Evolutionary conservation across 2,329 filamentous ascomycete species (phyloP), one percentile per base, ranked within the genome.

Genomic region (Talaromyces sp.): DNA sequence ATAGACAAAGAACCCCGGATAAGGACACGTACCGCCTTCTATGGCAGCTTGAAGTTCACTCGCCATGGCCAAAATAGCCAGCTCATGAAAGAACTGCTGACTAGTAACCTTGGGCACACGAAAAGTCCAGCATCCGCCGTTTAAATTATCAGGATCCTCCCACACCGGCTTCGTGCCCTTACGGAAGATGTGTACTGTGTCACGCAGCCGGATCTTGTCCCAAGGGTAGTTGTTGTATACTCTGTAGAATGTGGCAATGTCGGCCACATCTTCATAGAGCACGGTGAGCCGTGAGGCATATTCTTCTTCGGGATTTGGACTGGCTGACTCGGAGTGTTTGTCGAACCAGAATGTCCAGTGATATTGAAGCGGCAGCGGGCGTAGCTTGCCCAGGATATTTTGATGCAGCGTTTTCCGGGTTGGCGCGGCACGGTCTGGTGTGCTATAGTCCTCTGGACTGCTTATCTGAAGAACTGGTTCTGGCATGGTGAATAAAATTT

Each of bases 71-170:
- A 74, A 60, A 57, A 75, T 72, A 14, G 68, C 67, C 62, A 73
- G 67, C 61, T 75, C 72, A 60, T 75, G 72, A 43, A 75, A 75
- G 59, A 75, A 75, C 4, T 66, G 88, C 2, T 86, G 84, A 2
- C 81, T 82, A 6, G 84, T 82, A 63, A 81, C 82, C 80, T 96
- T 96, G 64, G 88, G 87, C 51, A 97, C 88, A 56, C 93, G 87
- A 77, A 98, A 96, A 24, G 91, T 96, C 91, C 91, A 97, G 73
- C 89, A 89, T 55, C 93, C 93, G 57, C 93, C 93, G 63, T 87
- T 83, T 62, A 89, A 81, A 76, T 97, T 97, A 69, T 95, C 87
- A 46, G 90, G 85, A 73, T 98, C 93, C 77, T 92, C 89, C 89
- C 89, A 92, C 66, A 91, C 80, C 60, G 89, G 89, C 64, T 84